phyloP scores from a whole-genome alignment of 2,329 filamentous ascomycete species.

The Xylariaceae sp. region DNA sequence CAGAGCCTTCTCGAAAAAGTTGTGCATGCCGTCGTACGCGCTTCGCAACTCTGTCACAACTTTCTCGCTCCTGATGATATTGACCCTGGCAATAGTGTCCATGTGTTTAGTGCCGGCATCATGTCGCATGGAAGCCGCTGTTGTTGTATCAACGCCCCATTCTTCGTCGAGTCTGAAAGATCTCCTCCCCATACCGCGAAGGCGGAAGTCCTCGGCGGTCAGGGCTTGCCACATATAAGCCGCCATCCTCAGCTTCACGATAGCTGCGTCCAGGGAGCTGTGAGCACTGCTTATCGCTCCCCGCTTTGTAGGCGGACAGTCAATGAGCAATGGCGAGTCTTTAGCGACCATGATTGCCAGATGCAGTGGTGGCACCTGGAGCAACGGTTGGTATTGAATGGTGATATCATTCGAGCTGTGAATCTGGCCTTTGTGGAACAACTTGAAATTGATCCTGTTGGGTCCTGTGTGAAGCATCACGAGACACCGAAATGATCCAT shows the following conservation, averaged over 20 bases:
- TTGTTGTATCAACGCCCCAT: slow-evolving; percentile 60
- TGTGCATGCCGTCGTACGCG: slow-evolving; percentile 54
- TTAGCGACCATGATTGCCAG: slow-evolving; percentile 66
- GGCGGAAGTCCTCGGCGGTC: slow-evolving; percentile 70
- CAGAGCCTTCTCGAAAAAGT: slow-evolving; percentile 39
- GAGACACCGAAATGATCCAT: slow-evolving; percentile 9
- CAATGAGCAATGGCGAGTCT: slow-evolving; percentile 65
- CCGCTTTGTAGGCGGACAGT: slow-evolving; percentile 60
- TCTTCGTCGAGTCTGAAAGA: slow-evolving; percentile 72
- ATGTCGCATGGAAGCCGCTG: slow-evolving; percentile 2
- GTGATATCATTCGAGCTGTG: not conserved
- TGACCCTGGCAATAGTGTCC: slow-evolving; percentile 65
- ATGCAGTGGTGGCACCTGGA: slow-evolving; percentile 60
- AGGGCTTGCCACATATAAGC: slow-evolving; percentile 76
- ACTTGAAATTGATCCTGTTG: slow-evolving; percentile 9
- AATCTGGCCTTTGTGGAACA: slow-evolving; percentile 2
- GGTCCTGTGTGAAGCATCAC: slow-evolving; percentile 13
- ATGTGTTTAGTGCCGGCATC: slow-evolving; percentile 35
- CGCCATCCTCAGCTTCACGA: slow-evolving; percentile 68
- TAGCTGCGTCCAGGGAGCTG: slow-evolving; percentile 55
- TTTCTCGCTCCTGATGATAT: slow-evolving; percentile 61
- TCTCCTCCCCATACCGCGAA: slow-evolving; percentile 63
- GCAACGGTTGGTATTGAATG: slow-evolving; percentile 51
- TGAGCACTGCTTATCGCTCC: slow-evolving; percentile 49
- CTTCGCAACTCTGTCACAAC: slow-evolving; percentile 64